Base-by-base conservation (phyloP, 2,329 filamentous ascomycete genomes). In the Ophiosphaerella korrae region DNA sequence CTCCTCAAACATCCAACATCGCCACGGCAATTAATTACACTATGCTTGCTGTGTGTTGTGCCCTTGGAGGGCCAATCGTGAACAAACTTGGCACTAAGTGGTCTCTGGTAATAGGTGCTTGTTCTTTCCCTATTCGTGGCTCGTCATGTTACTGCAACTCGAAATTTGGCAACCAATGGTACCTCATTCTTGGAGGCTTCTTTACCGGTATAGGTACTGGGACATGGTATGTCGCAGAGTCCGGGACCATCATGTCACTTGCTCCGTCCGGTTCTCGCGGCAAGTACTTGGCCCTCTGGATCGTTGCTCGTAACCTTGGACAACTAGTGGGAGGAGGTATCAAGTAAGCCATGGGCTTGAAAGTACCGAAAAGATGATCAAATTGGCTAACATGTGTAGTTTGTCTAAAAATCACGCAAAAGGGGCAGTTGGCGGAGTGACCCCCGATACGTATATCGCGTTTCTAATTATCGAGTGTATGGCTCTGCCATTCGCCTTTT, bases 151-250 rank as follows among this genome's bases (percentile, higher is more conserved):
- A 80, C 57, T 77, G 74, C 60, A 80, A 79, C 37, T 78, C 75
- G 62, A 78, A 78, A 56, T 79, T 77, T 50, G 77, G 77, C 4
- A 79, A 72, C 36, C 77, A 79, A 62, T 79, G 77, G 76, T 77
- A 78, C 44, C 56, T 77, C 56, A 45, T 52, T 18, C 37, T 68
- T 12, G 63, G 65, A 33, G 59, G 59, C 12, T 58, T 64, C 45
- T 51, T 68, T 9, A 66, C 60, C 9, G 65, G 65, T n/a, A 62
- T 68, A 5, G 63, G 63, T 1, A 62, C 38, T 4, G 78, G 77
- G 1, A 78, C 75, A 36, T 80, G 77, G 78, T 80, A 80, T 50
- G 78, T 80, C 7, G 78, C 78, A 0, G 78, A 80, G 51, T 76
- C 77, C 1, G 78, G 78, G 12, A 72, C 75, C 4, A 80, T 80